These are phyloP conservation scores for Pleurostoma richardsiae DNA, from an alignment of 2,329 filamentous ascomycete species.

Conservation along the genomic window DNA sequence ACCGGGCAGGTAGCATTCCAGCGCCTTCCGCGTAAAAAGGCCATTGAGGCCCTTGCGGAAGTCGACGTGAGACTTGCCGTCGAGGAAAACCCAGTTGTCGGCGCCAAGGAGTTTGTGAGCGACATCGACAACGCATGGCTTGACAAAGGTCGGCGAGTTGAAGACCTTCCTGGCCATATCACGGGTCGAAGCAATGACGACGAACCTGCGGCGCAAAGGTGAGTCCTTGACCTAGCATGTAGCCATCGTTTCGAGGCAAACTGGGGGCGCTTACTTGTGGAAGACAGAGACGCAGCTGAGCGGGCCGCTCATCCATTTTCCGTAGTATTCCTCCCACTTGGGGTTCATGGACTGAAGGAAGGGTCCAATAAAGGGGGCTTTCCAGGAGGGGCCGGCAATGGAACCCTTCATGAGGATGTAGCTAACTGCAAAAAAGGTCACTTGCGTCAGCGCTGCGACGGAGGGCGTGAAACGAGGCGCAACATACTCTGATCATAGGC, in stretches of 20 bases:
- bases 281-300: slow-evolving; percentile 98
- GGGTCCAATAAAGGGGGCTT: slow-evolving; percentile 87
- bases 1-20: slow-evolving; percentile 83
- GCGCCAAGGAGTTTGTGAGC: slow-evolving; percentile 89
- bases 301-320: slow-evolving; percentile 86
- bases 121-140: slow-evolving; percentile 92
- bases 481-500: slow-evolving; percentile 86
- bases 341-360: slow-evolving; percentile 91
- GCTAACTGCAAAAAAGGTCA: slow-evolving; percentile 48
- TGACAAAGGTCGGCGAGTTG: slow-evolving; percentile 87
- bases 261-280: slow-evolving; percentile 70
- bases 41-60: slow-evolving; percentile 96
- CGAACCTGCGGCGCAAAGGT: slow-evolving; percentile 58
- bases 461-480: not conserved
- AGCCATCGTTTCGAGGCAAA: too few species aligned
- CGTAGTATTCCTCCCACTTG: slow-evolving; percentile 85
- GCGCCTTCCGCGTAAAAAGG: slow-evolving; percentile 85
- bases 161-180: slow-evolving; percentile 96
- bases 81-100: slow-evolving; percentile 95
- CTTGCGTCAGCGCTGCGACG: not conserved
- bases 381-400: slow-evolving; percentile 70
- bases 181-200: slow-evolving; percentile 90
- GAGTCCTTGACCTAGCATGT: slow-evolving; percentile 1
- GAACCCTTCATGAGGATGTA: slow-evolving; percentile 72
- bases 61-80: slow-evolving; percentile 91